A percentile compares a stretch with the other conserved stretches of the same genome.
Conservation (phyloP, 1,284 basidiomycete genomes). For the Taiwanofungus camphoratus region DNA sequence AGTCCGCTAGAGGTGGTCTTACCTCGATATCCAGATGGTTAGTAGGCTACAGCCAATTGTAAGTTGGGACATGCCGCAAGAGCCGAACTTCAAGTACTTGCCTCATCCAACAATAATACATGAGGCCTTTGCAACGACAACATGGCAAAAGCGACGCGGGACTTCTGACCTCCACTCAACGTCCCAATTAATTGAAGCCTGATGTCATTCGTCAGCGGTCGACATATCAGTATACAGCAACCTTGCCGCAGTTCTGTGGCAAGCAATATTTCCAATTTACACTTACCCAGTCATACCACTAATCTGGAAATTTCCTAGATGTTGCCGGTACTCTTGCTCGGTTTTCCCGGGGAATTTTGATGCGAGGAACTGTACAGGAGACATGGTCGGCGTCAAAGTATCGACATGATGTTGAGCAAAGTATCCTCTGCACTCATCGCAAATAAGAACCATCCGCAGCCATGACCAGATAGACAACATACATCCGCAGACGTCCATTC, state of each 20-base stretch:
- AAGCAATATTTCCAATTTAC: too few species aligned
- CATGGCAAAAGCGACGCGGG: slow-evolving; percentile 92
- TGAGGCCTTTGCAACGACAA: slow-evolving; percentile 87
- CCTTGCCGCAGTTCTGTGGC: too few species aligned
- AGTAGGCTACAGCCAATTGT: slow-evolving; percentile 61
- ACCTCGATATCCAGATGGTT: slow-evolving; percentile 97
- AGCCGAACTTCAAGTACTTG: too few species aligned
- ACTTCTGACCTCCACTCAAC: slow-evolving; percentile 95
- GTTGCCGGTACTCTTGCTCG: slow-evolving; percentile 93
- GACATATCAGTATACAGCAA: too few species aligned
- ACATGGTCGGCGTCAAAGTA: slow-evolving; percentile 79
- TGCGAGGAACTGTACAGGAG: slow-evolving; percentile 89
- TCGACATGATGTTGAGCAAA: slow-evolving; percentile 99
- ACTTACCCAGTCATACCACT: slow-evolving; percentile 88
- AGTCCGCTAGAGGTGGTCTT: slow-evolving; percentile 7
- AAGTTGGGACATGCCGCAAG: not conserved
- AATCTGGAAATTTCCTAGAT: slow-evolving; percentile 98
- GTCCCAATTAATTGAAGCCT: slow-evolving; percentile 79
- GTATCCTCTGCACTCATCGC: slow-evolving; percentile 58
- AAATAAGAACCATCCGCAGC: not conserved
- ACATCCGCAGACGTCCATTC: slow-evolving; percentile 89
- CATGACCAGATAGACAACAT: slow-evolving; percentile 22
- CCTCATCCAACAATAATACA: slow-evolving; percentile 87
- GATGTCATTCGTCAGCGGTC: too few species aligned
- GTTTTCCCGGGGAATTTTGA: slow-evolving; percentile 90